Conservation (phyloP, 768 basidiomycete species). For the Phanerodontia chrysosporium region DNA sequence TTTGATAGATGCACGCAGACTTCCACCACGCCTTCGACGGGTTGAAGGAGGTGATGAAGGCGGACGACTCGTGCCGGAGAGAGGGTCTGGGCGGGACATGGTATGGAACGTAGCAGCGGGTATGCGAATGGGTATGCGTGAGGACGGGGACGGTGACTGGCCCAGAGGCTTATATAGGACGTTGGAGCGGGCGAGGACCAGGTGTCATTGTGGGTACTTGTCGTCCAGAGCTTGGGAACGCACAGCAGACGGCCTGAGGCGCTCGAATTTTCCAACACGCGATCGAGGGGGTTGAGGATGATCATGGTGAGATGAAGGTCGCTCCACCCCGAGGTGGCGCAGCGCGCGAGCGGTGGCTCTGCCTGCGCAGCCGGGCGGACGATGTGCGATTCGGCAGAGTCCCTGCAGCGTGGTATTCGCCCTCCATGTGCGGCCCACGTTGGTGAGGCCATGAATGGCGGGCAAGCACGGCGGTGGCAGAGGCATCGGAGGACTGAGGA, state of each 20-base stretch:
- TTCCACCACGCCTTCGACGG: slow-evolving; percentile 50
- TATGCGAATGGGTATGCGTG: too few relatives aligned
- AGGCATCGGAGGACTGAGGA: not conserved
- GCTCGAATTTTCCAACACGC: not conserved
- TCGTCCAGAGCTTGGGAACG: not conserved
- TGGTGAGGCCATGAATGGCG: not conserved
- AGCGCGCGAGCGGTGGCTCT: not conserved
- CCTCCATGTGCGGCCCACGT: not conserved
- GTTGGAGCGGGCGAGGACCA: not conserved
- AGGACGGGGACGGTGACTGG: too few relatives aligned
- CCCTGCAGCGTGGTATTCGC: not conserved
- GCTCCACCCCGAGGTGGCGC: not conserved
- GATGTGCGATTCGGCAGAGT: not conserved
- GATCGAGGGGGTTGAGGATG: not conserved
- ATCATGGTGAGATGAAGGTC: not conserved
- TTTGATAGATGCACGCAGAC: slow-evolving; percentile 56
- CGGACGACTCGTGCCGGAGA: not conserved
- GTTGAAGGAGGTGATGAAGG: not conserved
- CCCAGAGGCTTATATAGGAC: not conserved
- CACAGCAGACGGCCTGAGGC: not conserved
- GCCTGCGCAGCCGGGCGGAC: not conserved
- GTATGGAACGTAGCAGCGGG: too few relatives aligned
- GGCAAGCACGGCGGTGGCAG: too few relatives aligned
- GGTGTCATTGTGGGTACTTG: not conserved
- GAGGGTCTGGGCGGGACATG: not conserved